phyloP scores from a whole-genome alignment of 306 rosid genomes.

The Albizia julibrissin region DNA sequence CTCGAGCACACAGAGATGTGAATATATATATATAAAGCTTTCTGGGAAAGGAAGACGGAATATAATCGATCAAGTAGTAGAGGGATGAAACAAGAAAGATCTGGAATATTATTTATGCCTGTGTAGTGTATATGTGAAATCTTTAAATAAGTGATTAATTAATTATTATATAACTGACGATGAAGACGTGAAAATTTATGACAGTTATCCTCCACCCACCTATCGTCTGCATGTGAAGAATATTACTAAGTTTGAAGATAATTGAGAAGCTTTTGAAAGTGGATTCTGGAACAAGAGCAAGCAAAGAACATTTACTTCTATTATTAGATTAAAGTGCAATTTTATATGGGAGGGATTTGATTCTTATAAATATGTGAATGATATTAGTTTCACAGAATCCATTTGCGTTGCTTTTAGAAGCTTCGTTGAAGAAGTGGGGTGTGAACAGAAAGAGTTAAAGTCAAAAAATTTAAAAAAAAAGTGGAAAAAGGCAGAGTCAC shows the following conservation, averaged over 20 bases:
- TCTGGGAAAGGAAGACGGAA: slow-evolving; percentile 26
- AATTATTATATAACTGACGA: not conserved
- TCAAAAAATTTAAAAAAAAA: slow-evolving; percentile 9
- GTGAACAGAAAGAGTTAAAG: slow-evolving; percentile 15
- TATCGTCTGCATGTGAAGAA: not conserved
- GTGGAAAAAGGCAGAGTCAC: slow-evolving; percentile 26
- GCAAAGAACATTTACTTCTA: not conserved
- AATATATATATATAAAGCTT: not conserved
- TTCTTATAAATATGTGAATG: not conserved
- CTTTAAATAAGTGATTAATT: not conserved
- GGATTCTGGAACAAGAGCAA: slow-evolving; percentile 22
- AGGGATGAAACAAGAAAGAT: slow-evolving; percentile 41
- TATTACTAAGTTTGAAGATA: slow-evolving; percentile 6
- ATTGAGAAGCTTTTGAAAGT: not conserved
- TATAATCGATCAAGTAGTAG: slow-evolving; percentile 18
- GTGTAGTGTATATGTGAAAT: not conserved
- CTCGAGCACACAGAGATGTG: not conserved
- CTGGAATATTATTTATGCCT: not conserved
- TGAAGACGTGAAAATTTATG: slow-evolving; percentile 12
- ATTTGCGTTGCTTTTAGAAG: not conserved
- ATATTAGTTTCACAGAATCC: not conserved
- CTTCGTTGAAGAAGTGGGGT: not conserved
- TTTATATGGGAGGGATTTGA: not conserved
- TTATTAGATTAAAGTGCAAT: not conserved
- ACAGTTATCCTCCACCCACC: slow-evolving; percentile 31